Percentiles rank a stretch among this genome's conserved stretches.
Evolutionary conservation across 2,329 filamentous ascomycete species (phyloP).

Genomic region (Aspergillus latus): DNA sequence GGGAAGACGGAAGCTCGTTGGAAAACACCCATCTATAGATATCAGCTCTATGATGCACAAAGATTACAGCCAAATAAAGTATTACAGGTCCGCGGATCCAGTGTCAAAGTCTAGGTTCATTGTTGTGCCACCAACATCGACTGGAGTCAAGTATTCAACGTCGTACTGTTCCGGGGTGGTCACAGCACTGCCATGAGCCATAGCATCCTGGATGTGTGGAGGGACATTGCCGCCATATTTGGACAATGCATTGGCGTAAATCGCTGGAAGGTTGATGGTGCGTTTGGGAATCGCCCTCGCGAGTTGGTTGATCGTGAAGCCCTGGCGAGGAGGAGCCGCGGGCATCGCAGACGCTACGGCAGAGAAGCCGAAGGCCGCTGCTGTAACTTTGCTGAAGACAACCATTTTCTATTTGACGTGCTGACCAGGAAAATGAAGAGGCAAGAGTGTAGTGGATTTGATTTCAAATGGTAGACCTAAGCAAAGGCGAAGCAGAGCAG

Average conservation of each 20-base stretch:
- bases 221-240: slow-evolving; percentile 36
- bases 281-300: slow-evolving; percentile 21
- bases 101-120: slow-evolving; percentile 72
- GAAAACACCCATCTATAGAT: slow-evolving; percentile 64
- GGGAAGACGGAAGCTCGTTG: slow-evolving; percentile 51
- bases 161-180: slow-evolving; percentile 54
- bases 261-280: slow-evolving; percentile 29
- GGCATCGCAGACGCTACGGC: slow-evolving; percentile 32
- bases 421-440: slow-evolving; percentile 6
- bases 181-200: slow-evolving; percentile 33
- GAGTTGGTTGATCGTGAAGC: slow-evolving; percentile 36
- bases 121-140: slow-evolving; percentile 63
- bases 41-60: slow-evolving; percentile 11
- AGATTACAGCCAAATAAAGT: slow-evolving; percentile 7
- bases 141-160: slow-evolving; percentile 60
- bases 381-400: slow-evolving; percentile 32
- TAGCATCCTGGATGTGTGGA: slow-evolving; percentile 31
- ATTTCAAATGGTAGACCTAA: background rate
- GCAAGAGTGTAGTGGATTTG: slow-evolving; percentile 5
- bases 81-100: slow-evolving; percentile 65
- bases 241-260: slow-evolving; percentile 30
- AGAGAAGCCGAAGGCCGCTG: slow-evolving; percentile 29
- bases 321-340: slow-evolving; percentile 24
- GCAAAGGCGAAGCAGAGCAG: background rate
- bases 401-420: slow-evolving; percentile 30